Evolutionary conservation across 1,284 basidiomycete genomes (phyloP), one percentile per base, ranked within the genome.

Genomic region (Naganishia sp.): DNA sequence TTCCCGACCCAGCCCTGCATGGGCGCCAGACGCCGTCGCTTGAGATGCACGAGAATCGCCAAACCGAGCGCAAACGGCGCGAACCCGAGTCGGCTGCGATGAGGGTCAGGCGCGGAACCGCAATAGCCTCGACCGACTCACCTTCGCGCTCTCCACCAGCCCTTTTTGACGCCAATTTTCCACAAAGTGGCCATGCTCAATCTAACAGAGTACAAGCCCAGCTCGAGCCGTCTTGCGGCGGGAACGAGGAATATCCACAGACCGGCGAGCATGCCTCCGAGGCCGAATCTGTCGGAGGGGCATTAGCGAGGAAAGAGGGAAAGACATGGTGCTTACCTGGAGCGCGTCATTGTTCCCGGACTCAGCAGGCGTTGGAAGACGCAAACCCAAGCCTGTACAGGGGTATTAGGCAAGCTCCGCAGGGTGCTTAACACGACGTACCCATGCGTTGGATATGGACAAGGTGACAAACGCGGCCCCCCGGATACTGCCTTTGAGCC

Each of bases 171-270:
- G 3, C 67, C 67, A 39, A 68, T 46, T 25, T 68, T 68, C 67
- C 67, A 68, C 18, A 63, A 17, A 0, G 53, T 56, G 6, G 43
- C 28, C 46, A 68, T 45, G 23, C 63, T 63, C 43, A 62, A 28
- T 41, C 67, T 46, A n/a, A 57, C n/a, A 21, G 57, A 56, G 21
- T 65, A 65, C 23, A 68, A 18, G 5, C 63, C 67, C 9, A 68
- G 58, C 35, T 65, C 63, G 50, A 68, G 57, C 17, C 67, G 31
- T 18, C 67, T 21, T 4, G 63, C 41, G 23, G 56, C 31, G 6
- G 63, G 63, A 35, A 68, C 67, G 35, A 68, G 57, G 32, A 62
- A 45, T 52, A 68, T 32, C 67, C 67, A 68, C 13, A 58, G 52
- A 50, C 63, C 67, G 35, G 63, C 67, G 28, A 65, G 45, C 17